Conservation (phyloP, 2,329 filamentous ascomycete genomes). For the Aschersonia sp. region DNA sequence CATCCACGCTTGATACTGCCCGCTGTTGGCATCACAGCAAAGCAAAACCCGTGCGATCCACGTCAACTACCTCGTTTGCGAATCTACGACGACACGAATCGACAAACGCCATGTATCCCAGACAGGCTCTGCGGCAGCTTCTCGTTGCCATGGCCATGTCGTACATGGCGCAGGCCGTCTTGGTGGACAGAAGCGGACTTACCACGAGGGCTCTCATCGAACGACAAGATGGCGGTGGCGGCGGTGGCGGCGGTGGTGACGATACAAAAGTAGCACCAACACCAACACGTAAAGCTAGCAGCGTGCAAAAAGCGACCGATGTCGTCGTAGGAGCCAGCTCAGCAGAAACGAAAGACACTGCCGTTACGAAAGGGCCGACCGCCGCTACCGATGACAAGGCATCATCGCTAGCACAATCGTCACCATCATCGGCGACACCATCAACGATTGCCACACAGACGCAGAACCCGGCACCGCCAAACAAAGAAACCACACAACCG, state of each 20-base stretch:
- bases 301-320: no score
- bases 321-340: no score
- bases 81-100: neutral
- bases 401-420: neutral
- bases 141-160: constrained; percentile 32
- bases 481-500: neutral
- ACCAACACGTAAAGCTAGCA: neutral
- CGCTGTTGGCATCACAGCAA: no score
- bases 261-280: neutral
- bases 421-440: neutral
- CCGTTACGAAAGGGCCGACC: no score
- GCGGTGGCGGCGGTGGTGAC: neutral
- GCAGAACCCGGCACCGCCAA: neutral
- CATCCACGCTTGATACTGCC: no score
- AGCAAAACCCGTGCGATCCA: neutral
- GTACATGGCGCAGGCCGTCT: constrained; percentile 28
- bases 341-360: no score
- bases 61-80: neutral
- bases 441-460: neutral
- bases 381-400: neutral
- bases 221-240: constrained; percentile 9
- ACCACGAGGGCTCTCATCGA: constrained; percentile 8
- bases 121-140: constrained; percentile 29
- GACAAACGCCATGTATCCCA: constrained; percentile 27
- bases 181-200: constrained; percentile 11